Percentiles rank a stretch among this genome's conserved stretches.
Conservation (phyloP, 129 eudicot genomes). For the Flaveria sonorensis region DNA sequence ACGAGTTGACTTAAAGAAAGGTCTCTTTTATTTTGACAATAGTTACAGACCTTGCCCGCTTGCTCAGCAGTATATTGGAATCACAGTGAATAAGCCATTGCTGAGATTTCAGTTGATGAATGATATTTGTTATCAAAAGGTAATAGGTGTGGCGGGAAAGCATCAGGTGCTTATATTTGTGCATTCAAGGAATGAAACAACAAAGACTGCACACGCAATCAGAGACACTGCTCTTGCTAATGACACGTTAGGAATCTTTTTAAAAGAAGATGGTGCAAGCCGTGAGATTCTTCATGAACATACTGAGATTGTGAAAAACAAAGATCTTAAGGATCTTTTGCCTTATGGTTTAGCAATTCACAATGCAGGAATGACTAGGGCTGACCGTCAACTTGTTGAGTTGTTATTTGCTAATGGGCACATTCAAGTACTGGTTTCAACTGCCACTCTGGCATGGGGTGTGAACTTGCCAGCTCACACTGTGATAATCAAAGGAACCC, state of each 20-base stretch:
- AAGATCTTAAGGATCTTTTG: slow-evolving; percentile 76
- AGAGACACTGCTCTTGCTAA: slow-evolving; percentile 85
- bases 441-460: slow-evolving; percentile 98
- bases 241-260: slow-evolving; percentile 68
- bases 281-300: slow-evolving; percentile 77
- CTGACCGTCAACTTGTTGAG: slow-evolving; percentile 83
- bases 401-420: slow-evolving; percentile 76
- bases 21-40: slow-evolving; percentile 84
- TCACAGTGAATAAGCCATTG: slow-evolving; percentile 80
- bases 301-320: slow-evolving; percentile 77
- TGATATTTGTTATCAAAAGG: slow-evolving; percentile 89
- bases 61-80: slow-evolving; percentile 94
- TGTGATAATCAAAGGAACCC: slow-evolving; percentile 93
- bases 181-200: slow-evolving; percentile 90
- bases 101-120: slow-evolving; percentile 94
- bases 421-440: slow-evolving; percentile 89
- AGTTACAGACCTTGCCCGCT: slow-evolving; percentile 93
- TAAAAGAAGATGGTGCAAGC: slow-evolving; percentile 85
- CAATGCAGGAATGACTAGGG: slow-evolving; percentile 85
- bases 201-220: slow-evolving; percentile 88
- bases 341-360: slow-evolving; percentile 94
- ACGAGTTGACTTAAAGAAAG: slow-evolving; percentile 65
- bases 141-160: slow-evolving; percentile 67
- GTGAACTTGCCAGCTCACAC: slow-evolving; percentile 91
- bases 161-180: slow-evolving; percentile 91